Percentiles rank a stretch among this genome's conserved stretches.
Conservation (phyloP, 148 eudicot species). For the Silene latifolia region DNA sequence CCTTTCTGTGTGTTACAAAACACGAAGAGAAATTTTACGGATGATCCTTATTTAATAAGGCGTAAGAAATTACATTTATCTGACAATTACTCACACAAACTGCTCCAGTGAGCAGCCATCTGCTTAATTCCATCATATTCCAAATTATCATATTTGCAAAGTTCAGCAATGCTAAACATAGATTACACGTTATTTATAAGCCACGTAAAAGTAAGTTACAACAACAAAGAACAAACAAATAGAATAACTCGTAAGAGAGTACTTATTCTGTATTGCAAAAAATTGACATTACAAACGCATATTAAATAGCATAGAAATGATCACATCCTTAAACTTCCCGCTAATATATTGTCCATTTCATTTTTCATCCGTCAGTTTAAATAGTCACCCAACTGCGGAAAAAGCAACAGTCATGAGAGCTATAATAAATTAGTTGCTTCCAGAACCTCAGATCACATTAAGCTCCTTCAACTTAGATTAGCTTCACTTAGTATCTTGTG, state of each 20-base stretch:
- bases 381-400: constrained; percentile 68
- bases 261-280: not conserved
- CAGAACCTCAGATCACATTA: not conserved
- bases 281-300: not conserved
- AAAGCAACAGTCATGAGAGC: constrained; percentile 21
- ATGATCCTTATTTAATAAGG: too few relatives aligned
- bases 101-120: too few relatives aligned
- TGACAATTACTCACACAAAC: too few relatives aligned
- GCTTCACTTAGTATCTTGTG: constrained; percentile 55
- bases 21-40: too few relatives aligned
- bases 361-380: constrained; percentile 91
- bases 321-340: constrained; percentile 41
- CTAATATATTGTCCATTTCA: constrained; percentile 74
- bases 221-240: too few relatives aligned
- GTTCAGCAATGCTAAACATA: not conserved
- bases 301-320: not conserved
- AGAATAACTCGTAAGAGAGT: too few relatives aligned
- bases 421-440: not conserved
- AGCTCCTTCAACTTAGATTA: constrained; percentile 2
- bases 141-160: not conserved
- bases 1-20: too few relatives aligned
- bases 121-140: too few relatives aligned
- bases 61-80: too few relatives aligned
- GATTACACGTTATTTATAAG: too few relatives aligned
- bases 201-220: not conserved